Base-by-base conservation (phyloP, 345 rosid species). In the Aurinia saxatilis region DNA sequence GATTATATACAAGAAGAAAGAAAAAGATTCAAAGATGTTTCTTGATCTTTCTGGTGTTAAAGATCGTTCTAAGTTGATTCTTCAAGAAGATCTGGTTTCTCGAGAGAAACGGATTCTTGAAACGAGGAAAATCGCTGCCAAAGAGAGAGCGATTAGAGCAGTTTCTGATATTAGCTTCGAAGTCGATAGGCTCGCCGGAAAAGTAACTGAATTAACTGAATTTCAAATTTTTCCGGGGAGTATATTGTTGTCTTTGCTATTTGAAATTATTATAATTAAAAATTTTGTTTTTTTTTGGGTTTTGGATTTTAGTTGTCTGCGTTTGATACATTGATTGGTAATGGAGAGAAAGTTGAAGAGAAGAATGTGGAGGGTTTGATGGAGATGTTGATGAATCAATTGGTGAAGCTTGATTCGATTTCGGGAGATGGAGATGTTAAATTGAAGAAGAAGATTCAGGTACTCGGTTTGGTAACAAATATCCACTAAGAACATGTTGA, bases 381-480 rank as follows among this genome's bases (percentile, higher is more conserved):
- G 18, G 98, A 89, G 68, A 50, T 79, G 76, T 68, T 89, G 79
- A 92, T 92, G 98, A 92, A 80, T 64, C 91, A 84, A 49, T 67
- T 89, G 75, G 81, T 89, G 48, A 92, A 78, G 59, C 65, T 92
- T 59, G 98, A 92, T 67, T 84, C 82, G 7, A 84, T 89, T 62
- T 65, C 67, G 63, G 88, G 51, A 2, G 97, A 83, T 73, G 95
- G 91, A 17, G 95, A 89, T 61, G 80, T 75, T 17, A 82, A 82
- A 68, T 46, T 85, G 63, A 91, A 92, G 71, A 89, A 91, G 75
- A 92, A 80, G 76, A 82, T 84, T 79, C 97, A 89, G 95, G 98
- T 87, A 79, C 49, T 31, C 15, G 5, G 4, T 0, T 27, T 2
- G 30, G 30, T 27, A 2, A 27, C 6, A 3, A 27, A 27, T 2